These are phyloP conservation scores for Heliamphora pulchella DNA, from an alignment of 179 eudicot genomes.

Conservation along the genomic window DNA sequence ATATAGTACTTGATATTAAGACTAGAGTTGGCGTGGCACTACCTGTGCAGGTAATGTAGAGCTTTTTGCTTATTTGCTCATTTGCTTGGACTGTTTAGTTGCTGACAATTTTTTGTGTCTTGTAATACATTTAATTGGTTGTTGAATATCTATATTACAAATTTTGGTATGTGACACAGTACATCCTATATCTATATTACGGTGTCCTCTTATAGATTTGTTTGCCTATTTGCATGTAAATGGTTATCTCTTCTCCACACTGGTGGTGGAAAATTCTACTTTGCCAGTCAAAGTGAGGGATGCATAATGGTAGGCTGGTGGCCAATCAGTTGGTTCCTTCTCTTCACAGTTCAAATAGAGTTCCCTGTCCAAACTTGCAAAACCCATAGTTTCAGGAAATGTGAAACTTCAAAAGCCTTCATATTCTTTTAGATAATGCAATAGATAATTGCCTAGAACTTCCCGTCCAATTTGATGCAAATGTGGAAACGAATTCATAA, in stretches of 20 bases:
- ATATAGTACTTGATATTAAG: constrained; percentile 73
- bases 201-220: not conserved
- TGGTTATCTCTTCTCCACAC: not conserved
- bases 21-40: constrained; percentile 76
- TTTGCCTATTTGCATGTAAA: not conserved
- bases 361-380: no score
- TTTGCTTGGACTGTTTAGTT: not conserved
- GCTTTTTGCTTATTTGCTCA: not conserved
- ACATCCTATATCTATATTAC: not conserved
- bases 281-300: not conserved
- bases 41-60: constrained; percentile 65
- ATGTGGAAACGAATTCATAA: no score
- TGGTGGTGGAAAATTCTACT: not conserved
- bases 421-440: no score
- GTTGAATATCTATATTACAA: not conserved
- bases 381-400: no score
- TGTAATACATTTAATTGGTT: not conserved
- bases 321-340: no score
- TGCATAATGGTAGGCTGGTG: no score
- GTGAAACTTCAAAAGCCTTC: no score
- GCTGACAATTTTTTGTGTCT: not conserved
- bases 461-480: no score
- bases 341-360: no score
- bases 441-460: no score
- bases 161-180: not conserved